Conservation (phyloP, 257 asterid genomes). For the Penstemon davidsonii region DNA sequence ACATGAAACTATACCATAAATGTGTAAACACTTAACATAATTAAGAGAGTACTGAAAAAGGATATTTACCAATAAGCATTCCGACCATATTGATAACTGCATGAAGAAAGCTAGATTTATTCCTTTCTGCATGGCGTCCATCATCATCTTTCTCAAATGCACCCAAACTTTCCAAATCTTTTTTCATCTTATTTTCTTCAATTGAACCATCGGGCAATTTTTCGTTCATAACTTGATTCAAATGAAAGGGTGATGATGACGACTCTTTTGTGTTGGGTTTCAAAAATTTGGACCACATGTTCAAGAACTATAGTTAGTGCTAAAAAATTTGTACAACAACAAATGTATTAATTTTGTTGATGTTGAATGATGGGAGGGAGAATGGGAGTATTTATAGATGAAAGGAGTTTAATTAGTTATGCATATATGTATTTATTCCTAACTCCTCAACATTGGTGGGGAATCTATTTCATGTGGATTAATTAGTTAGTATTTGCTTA, state of each 20-base stretch:
- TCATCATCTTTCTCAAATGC: conserved; percentile 24
- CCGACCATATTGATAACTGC: conserved; percentile 76
- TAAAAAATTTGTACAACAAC: neutral
- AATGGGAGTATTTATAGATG: no score
- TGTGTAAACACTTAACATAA: neutral
- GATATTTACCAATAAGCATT: conserved; percentile 61
- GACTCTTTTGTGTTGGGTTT: conserved; percentile 22
- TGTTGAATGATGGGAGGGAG: neutral
- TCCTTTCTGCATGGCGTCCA: conserved; percentile 19
- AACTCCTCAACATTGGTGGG: no score
- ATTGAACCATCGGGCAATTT: neutral
- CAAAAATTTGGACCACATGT: conserved; percentile 36
- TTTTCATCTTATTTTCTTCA: conserved; percentile 22
- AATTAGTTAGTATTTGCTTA: neutral
- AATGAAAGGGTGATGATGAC: conserved; percentile 13
- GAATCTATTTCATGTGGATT: no score
- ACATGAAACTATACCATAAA: no score
- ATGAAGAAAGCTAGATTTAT: conserved; percentile 51
- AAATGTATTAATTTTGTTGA: neutral
- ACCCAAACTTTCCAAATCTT: conserved; percentile 46
- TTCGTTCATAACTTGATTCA: conserved; percentile 15
- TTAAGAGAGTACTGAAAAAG: no score
- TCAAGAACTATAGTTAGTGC: neutral
- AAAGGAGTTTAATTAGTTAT: no score
- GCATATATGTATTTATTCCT: no score